Evolutionary conservation across 108 stramenopile species (phyloP).

Genomic region (Fistulifera pelliculosa): DNA sequence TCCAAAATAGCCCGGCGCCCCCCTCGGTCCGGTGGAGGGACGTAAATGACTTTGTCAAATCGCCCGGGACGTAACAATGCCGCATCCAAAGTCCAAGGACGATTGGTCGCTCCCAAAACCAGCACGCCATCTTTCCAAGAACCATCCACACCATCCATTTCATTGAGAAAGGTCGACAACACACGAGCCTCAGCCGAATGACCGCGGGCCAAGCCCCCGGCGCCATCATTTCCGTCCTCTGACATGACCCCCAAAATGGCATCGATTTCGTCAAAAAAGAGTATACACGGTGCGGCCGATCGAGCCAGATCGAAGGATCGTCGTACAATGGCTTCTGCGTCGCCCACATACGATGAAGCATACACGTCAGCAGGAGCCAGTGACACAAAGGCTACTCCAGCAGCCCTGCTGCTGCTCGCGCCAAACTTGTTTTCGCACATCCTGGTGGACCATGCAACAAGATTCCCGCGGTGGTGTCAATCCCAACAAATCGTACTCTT

Average conservation of each 20-base stretch:
- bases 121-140: slow-evolving; percentile 75
- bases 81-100: slow-evolving; percentile 74
- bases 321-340: slow-evolving; percentile 91
- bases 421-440: slow-evolving; percentile 94
- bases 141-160: slow-evolving; percentile 95
- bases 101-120: slow-evolving; percentile 77
- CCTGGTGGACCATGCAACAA: slow-evolving; percentile 97
- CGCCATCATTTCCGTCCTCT: slow-evolving; percentile 12
- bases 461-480: slow-evolving; percentile 63
- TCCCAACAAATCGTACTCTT: slow-evolving; percentile 43
- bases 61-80: slow-evolving; percentile 73
- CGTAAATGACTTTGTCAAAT: slow-evolving; percentile 79
- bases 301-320: slow-evolving; percentile 88
- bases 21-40: slow-evolving; percentile 84
- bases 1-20: slow-evolving; percentile 85
- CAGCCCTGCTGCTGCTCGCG: slow-evolving; percentile 89
- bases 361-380: slow-evolving; percentile 94
- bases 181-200: slow-evolving; percentile 79
- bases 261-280: slow-evolving; percentile 99
- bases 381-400: slow-evolving; percentile 88
- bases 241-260: slow-evolving; percentile 64
- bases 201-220: slow-evolving; percentile 55
- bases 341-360: slow-evolving; percentile 92
- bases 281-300: slow-evolving; percentile 88
- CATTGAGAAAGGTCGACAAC: slow-evolving; percentile 91